phyloP scores from a whole-genome alignment of 192 early-diverging fungal genomes.

The Linnemannia exigua region DNA sequence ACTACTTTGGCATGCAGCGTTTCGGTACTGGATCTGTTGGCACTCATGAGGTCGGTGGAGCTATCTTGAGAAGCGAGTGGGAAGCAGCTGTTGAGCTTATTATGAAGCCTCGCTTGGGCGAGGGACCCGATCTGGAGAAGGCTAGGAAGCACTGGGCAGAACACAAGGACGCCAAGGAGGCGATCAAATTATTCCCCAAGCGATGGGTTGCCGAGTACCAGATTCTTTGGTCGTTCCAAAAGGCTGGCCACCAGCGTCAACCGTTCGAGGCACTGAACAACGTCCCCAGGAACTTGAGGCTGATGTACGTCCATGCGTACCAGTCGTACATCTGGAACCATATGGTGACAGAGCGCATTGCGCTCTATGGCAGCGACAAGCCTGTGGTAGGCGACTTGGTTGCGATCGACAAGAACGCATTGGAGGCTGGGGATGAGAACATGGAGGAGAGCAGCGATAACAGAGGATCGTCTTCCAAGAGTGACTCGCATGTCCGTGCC shows the following conservation, averaged over 20 bases:
- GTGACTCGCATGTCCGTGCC: slow-evolving; percentile 36
- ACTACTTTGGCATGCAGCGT: slow-evolving; percentile 98
- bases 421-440: slow-evolving; percentile 18
- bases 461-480: slow-evolving; percentile 20
- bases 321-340: slow-evolving; percentile 97
- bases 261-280: slow-evolving; percentile 75
- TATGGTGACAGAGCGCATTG: slow-evolving; percentile 81
- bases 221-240: slow-evolving; percentile 72
- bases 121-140: slow-evolving; percentile 68
- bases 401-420: slow-evolving; percentile 43
- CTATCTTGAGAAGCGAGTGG: slow-evolving; percentile 82
- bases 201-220: slow-evolving; percentile 79
- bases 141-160: slow-evolving; percentile 81
- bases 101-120: slow-evolving; percentile 85
- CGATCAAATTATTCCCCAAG: slow-evolving; percentile 77
- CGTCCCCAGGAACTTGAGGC: slow-evolving; percentile 86
- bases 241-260: slow-evolving; percentile 59
- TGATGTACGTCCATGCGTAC: slow-evolving; percentile 97
- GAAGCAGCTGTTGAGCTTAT: slow-evolving; percentile 82
- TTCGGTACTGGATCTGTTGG: slow-evolving; percentile 90
- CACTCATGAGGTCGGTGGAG: slow-evolving; percentile 86
- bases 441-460: slow-evolving; percentile 43
- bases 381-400: slow-evolving; percentile 93
- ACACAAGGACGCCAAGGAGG: slow-evolving; percentile 69
- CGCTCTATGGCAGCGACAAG: slow-evolving; percentile 70